Conservation (phyloP, 495 filamentous ascomycete species). For the Hypoxylon cercidicola region DNA sequence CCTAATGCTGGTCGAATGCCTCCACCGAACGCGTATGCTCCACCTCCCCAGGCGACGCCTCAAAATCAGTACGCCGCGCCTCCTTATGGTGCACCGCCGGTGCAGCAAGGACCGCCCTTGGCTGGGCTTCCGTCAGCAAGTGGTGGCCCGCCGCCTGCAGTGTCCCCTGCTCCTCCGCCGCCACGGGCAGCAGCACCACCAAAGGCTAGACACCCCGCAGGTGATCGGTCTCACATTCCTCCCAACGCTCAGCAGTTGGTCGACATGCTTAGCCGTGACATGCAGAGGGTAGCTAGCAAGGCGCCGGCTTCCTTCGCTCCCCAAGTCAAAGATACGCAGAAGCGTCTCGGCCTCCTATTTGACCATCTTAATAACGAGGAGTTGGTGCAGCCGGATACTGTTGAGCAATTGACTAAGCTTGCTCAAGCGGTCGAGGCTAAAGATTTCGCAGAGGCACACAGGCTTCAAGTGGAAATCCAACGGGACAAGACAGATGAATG, state of each 20-base stretch:
- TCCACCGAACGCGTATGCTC: conserved; percentile 70
- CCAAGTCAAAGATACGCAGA: conserved; percentile 92
- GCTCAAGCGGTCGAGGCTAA: conserved; percentile 72
- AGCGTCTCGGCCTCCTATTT: conserved; percentile 88
- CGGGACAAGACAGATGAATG: conserved; percentile 85
- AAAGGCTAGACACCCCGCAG: conserved; percentile 75
- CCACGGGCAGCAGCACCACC: conserved; percentile 47
- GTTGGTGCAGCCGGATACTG: conserved; percentile 82
- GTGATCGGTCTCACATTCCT: conserved; percentile 92
- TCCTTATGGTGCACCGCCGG: conserved; percentile 40
- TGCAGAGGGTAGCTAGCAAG: conserved; percentile 84
- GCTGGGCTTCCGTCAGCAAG: conserved; percentile 59
- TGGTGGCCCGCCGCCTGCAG: conserved; percentile 53
- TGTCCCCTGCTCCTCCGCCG: conserved; percentile 64
- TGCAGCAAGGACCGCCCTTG: conserved; percentile 51
- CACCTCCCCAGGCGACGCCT: conserved; percentile 54
- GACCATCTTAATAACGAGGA: conserved; percentile 97
- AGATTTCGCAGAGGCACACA: conserved; percentile 79
- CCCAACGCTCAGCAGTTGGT: conserved; percentile 76
- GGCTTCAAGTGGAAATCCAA: conserved; percentile 83
- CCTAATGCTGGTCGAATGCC: conserved; percentile 49
- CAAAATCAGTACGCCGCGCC: conserved; percentile 61
- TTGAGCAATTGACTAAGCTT: conserved; percentile 70
- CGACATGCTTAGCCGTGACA: conserved; percentile 82
- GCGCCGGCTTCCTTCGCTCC: conserved; percentile 83